These are phyloP conservation scores for Blastocladiella britannica DNA, from an alignment of 192 early-diverging fungal genomes.

Conservation along the genomic window DNA sequence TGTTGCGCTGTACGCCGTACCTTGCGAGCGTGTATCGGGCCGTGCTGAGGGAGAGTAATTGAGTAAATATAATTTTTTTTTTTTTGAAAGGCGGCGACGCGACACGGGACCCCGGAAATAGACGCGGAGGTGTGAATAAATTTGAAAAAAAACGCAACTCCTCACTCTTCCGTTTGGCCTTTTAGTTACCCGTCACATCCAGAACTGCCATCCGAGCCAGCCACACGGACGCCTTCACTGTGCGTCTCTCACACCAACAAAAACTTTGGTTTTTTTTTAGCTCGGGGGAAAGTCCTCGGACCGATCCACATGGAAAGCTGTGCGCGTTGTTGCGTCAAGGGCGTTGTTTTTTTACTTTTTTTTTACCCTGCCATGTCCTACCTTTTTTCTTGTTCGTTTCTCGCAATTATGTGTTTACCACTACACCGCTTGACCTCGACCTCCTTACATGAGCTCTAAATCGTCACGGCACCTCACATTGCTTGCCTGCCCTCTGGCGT, in stretches of 20 bases:
- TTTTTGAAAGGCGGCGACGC: background rate
- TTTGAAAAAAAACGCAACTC: background rate
- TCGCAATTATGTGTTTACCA: no score
- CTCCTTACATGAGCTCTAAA: no score
- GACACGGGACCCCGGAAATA: background rate
- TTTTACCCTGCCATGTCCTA: no score
- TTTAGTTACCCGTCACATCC: background rate
- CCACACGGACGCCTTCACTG: background rate
- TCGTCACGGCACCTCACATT: no score
- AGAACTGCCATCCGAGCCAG: background rate
- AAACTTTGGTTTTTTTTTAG: background rate
- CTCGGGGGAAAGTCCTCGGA: slow-evolving; percentile 1
- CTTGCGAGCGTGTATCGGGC: background rate
- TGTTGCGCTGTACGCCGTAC: background rate
- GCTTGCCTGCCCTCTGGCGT: background rate
- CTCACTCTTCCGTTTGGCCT: background rate
- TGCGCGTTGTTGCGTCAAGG: background rate
- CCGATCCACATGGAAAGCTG: background rate
- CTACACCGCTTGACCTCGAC: no score
- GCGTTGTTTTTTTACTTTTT: no score
- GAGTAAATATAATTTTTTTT: no score
- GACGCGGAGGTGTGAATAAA: background rate
- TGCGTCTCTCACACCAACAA: background rate
- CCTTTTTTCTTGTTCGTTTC: no score
- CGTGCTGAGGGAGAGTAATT: background rate